Percentiles rank a stretch among this genome's conserved stretches.
These are phyloP conservation scores for Suillus clintonianus DNA, from an alignment of 768 basidiomycete genomes.

Conservation along the genomic window DNA sequence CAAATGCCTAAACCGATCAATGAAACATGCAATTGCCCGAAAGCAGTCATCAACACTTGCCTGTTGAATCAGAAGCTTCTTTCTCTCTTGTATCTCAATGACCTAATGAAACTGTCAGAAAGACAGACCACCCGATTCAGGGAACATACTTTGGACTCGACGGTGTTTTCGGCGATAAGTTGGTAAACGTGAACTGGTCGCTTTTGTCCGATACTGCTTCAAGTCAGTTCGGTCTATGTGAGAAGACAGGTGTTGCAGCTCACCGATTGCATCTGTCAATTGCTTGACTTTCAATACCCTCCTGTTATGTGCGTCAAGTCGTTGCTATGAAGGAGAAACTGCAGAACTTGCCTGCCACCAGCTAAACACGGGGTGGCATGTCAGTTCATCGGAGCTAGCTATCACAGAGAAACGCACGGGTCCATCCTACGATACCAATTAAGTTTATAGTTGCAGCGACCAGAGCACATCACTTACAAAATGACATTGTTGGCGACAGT, in stretches of 20 bases:
- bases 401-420: constrained; percentile 55
- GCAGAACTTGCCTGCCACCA: constrained; percentile 67
- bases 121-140: background rate
- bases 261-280: constrained; percentile 78
- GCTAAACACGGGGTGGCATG: constrained; percentile 35
- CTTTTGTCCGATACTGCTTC: constrained; percentile 70
- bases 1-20: constrained; percentile 64
- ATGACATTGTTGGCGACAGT: constrained; percentile 89
- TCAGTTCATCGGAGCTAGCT: constrained; percentile 3
- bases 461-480: constrained; percentile 51
- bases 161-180: constrained; percentile 85
- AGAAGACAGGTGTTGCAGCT: constrained; percentile 8
- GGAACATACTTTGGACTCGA: constrained; percentile 75
- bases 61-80: constrained; percentile 78
- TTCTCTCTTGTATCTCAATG: constrained; percentile 84
- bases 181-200: constrained; percentile 87
- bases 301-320: constrained; percentile 37
- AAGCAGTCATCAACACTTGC: constrained; percentile 34
- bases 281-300: constrained; percentile 84
- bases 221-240: constrained; percentile 7
- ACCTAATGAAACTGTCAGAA: constrained; percentile 41
- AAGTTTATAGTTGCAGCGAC: background rate
- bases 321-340: background rate
- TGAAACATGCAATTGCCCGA: background rate
- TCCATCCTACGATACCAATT: constrained; percentile 60